Conservation (phyloP, 176 grass and related monocot genomes). For the Cocos nucifera region DNA sequence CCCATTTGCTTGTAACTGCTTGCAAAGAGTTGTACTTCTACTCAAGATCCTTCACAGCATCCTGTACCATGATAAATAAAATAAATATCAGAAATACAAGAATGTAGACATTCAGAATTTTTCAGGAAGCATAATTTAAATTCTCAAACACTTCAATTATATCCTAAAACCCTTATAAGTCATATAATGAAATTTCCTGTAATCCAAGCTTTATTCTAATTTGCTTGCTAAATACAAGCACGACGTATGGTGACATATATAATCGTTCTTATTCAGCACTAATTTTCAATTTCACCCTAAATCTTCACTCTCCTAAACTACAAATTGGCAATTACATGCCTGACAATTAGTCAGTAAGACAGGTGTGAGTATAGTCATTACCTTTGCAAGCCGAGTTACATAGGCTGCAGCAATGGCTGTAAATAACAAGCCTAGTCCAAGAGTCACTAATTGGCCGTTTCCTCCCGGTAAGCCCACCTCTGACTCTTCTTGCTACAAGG, state of each 20-base stretch:
- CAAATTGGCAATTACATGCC: background rate
- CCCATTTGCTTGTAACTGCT: conserved; percentile 21
- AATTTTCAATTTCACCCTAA: background rate
- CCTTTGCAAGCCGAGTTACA: conserved; percentile 88
- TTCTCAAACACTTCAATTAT: too few relatives aligned
- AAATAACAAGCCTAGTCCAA: conserved; percentile 71
- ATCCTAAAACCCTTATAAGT: too few relatives aligned
- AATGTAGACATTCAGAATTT: background rate
- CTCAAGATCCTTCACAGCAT: conserved; percentile 96
- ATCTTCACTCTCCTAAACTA: background rate
- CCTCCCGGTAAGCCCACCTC: conserved; percentile 63
- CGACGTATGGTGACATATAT: too few relatives aligned
- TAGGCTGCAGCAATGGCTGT: conserved; percentile 79
- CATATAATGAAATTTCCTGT: too few relatives aligned
- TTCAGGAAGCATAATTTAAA: too few relatives aligned
- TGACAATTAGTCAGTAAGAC: background rate
- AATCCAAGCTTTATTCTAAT: too few relatives aligned
- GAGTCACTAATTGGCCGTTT: conserved; percentile 60
- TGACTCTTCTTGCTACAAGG: conserved; percentile 92
- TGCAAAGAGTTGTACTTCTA: conserved; percentile 9
- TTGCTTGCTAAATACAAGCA: too few relatives aligned
- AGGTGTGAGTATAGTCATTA: conserved; percentile 4
- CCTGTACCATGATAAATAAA: conserved; percentile 35
- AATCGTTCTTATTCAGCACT: too few relatives aligned
- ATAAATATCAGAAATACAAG: background rate